Evolutionary conservation across 495 filamentous ascomycete species (phyloP).

Genomic region (Pseudomonodictys pantanalensis): DNA sequence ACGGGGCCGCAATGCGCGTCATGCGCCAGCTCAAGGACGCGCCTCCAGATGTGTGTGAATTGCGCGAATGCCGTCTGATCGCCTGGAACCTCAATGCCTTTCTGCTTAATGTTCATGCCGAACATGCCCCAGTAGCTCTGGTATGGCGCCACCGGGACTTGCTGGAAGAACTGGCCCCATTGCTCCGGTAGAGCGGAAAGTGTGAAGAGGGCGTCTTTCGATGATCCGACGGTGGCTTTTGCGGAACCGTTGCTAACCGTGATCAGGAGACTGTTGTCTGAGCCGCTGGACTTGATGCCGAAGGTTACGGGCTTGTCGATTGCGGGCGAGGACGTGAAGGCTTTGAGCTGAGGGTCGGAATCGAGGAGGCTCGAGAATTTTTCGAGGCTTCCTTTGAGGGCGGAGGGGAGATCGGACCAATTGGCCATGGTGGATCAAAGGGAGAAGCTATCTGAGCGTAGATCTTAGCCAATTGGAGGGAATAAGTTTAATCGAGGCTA

Average conservation of each 20-base stretch:
- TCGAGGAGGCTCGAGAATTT: slow-evolving; percentile 19
- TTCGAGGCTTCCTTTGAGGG: slow-evolving; percentile 19
- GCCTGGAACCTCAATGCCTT: slow-evolving; percentile 40
- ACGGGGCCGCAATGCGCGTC: slow-evolving; percentile 41
- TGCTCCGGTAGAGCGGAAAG: slow-evolving; percentile 43
- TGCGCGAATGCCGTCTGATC: slow-evolving; percentile 40
- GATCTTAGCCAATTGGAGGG: too few relatives aligned
- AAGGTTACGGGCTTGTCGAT: slow-evolving; percentile 37
- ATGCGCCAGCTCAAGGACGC: slow-evolving; percentile 42
- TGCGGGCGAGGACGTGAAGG: slow-evolving; percentile 41
- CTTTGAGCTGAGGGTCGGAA: slow-evolving; percentile 39
- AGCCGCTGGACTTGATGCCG: slow-evolving; percentile 41
- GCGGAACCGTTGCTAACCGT: slow-evolving; percentile 36
- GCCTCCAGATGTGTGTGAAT: slow-evolving; percentile 44
- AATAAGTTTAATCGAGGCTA: too few relatives aligned
- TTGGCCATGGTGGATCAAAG: slow-evolving; percentile 17
- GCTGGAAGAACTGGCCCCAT: slow-evolving; percentile 45
- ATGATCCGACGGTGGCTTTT: slow-evolving; percentile 27
- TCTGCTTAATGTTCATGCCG: slow-evolving; percentile 45
- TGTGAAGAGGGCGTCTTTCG: slow-evolving; percentile 34
- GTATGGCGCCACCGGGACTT: slow-evolving; percentile 39
- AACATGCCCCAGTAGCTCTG: slow-evolving; percentile 46
- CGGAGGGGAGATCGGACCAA: slow-evolving; percentile 24
- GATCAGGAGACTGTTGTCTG: slow-evolving; percentile 37
- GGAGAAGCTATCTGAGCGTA: too few relatives aligned